Evolutionary conservation across 2,329 filamentous ascomycete species (phyloP), one percentile per base, ranked within the genome.

Genomic region (Nemania sp.): DNA sequence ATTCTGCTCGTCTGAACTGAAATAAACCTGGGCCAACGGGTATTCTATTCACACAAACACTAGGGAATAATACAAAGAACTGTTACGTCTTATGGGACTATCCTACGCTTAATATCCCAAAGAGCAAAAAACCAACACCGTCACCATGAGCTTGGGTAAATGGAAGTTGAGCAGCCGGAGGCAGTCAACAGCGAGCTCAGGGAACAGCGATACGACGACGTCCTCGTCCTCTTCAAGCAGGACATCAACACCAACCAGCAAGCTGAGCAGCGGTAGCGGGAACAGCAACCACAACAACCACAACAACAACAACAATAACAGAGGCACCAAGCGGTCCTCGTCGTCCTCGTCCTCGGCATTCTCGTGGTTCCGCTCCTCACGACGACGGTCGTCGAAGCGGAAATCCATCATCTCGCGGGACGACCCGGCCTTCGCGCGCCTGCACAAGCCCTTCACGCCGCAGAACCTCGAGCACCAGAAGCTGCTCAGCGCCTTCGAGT

Each of bases 401-500:
- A 67, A 62, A 15, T 68, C 68, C 24, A 66, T 62, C 57, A 68
- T 70, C 58, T 66, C 68, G 13, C 47, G 49, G 13, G 62, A 69
- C 52, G 69, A 71, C 59, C 69, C 69, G 18, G 67, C 64, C 45
- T 71, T 66, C 32, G 60, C 73, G n/a, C 70, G 74, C 54, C 69
- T 78, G 15, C 71, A 78, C 68, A 75, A 74, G 35, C 77, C 76
- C 24, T 77, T 79, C 65, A 78, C 75, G 1, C 70, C 71, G 10
- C 75, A 78, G 58, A 79, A 79, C 57, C 70, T 78, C 27, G 77
- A 77, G 62, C 76, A 79, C 67, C 77, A 78, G 64, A 77, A 76
- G 64, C 64, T 79, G 32, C 62, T 79, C 15, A 73, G 64, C 58
- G 64, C 71, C 22, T 78, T 79, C 60, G 73, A 77, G 53, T 79